Evolutionary conservation across 306 rosid genomes (phyloP), one percentile per base, ranked within the genome.

Genomic region (Sechiopsis laciniata): DNA sequence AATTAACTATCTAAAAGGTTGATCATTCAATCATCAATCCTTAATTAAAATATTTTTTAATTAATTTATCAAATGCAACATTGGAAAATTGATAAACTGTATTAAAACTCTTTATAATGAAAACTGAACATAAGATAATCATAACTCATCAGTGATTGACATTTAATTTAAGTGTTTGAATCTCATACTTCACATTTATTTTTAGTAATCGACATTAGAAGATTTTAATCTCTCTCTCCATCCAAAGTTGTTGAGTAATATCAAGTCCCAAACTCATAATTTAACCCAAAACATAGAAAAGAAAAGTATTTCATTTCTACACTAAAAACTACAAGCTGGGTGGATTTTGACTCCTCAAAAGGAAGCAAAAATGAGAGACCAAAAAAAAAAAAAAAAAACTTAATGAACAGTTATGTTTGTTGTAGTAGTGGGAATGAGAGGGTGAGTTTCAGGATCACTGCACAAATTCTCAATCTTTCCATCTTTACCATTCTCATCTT

Each of bases 401-500:
- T 56, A 72, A 16, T 17, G 64, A 72, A 55, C 32, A 54, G 63
- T 45, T 24, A 68, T 26, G 7, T 20, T 17, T 55, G 75, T 17
- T 51, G 79, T 50, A 35, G 72, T 24, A 12, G 71, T 69, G 50
- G 78, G 51, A 29, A 79, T 16, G 58, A 88, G 82, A 75, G 95
- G 97, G 71, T 90, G 83, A 7, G 91, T 80, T 82, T 94, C 97
- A 46, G 71, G 78, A 71, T 57, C 62, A 77, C 54, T 29, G 81
- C 82, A 70, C 70, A 84, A 81, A 68, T 66, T 72, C 54, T 13
- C 57, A 65, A 48, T 76, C 51, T 51, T 73, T 77, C 56, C 24
- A 42, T 13, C 17, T 2, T 12, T 10, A n/a, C n/a, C n/a, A n/a
- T n/a, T n/a, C n/a, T n/a, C n/a, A n/a, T n/a, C n/a, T n/a, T n/a